Base-by-base conservation (phyloP, 345 rosid genomes). In the Rhizophora mangle region DNA sequence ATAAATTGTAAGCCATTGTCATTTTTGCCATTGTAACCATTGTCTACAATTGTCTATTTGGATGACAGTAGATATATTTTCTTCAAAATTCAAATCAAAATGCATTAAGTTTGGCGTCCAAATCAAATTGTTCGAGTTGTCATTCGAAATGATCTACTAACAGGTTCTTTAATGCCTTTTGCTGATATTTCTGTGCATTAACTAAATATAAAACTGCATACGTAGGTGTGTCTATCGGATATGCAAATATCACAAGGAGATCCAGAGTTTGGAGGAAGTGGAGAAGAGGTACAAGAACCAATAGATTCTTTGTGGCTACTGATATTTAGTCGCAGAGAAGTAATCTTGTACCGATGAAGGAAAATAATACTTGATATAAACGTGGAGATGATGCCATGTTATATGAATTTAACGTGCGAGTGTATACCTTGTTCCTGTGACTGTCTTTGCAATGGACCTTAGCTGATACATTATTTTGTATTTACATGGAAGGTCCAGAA, bases 141-240 rank as follows among this genome's bases (percentile, higher is more conserved):
- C 49, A 43, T 43, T 43, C 0, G 49, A 43, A 43, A 13, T 43
- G 49, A 4, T 19, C 18, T 43, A 11, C 18, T 34, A 34, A 34
- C 10, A 34, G 37, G 37, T 34, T 34, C 37, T 34, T 34, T 34
- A 7, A 34, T 7, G 10, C 37, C 37, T 7, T 0, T 34, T 7
- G 9, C 37, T 34, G 13, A 32, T 6, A 16, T 32, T 52, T 52
- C 24, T 37, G 20, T 22, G 30, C 59, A 43, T 32, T 22, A 43
- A 15, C 46, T 47, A 15, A 37, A 72, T 27, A 26, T 67, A 55
- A 26, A 21, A 69, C 60, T 20, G 6, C 34, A 61, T 76, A 2
- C 56, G 67, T 84, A 94, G 98, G 98, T 87, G 89, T 71, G 78
- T 91, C 58, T 85, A 79, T 74, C 91, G 93, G 31, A 84, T 94